Percentiles rank a stretch among this genome's conserved stretches.
These are phyloP conservation scores for Pyrenopolyporus hunteri DNA, from an alignment of 495 filamentous ascomycete genomes.

Conservation along the genomic window DNA sequence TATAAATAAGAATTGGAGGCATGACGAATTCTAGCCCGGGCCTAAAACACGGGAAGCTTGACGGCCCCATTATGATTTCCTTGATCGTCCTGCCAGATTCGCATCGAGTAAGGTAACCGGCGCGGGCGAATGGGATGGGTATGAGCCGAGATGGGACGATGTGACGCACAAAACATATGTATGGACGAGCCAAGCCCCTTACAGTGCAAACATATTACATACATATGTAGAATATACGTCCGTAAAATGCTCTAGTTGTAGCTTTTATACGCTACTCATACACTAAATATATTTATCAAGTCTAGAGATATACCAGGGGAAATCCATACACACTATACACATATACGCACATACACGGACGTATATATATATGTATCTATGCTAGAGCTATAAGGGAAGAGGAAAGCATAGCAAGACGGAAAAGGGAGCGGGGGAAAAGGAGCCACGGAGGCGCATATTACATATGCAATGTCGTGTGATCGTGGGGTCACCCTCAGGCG, in stretches of 20 bases:
- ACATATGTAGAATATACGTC: too few species aligned
- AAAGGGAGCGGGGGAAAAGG: slow-evolving; percentile 25
- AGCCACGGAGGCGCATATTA: slow-evolving; percentile 33
- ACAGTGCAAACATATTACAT: too few species aligned
- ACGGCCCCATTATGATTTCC: neutral
- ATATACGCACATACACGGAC: too few species aligned
- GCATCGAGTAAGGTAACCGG: too few species aligned
- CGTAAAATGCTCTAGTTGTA: too few species aligned
- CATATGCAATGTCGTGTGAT: slow-evolving; percentile 42
- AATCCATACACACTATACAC: too few species aligned
- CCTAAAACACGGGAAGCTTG: neutral
- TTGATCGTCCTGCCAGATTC: slow-evolving; percentile 15
- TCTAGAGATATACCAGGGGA: too few species aligned
- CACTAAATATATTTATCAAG: too few species aligned
- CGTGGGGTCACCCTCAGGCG: slow-evolving; percentile 32
- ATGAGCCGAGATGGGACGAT: slow-evolving; percentile 46
- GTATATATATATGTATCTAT: too few species aligned
- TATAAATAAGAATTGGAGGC: slow-evolving; percentile 2
- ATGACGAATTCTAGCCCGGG: too few species aligned
- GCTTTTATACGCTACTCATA: too few species aligned
- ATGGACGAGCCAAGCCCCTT: neutral
- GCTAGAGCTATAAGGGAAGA: too few species aligned
- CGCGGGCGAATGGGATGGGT: slow-evolving; percentile 17
- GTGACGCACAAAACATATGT: slow-evolving; percentile 22
- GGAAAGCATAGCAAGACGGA: neutral